Base-by-base conservation (phyloP, 2,329 filamentous ascomycete species). In the Aspergillus awamori region DNA sequence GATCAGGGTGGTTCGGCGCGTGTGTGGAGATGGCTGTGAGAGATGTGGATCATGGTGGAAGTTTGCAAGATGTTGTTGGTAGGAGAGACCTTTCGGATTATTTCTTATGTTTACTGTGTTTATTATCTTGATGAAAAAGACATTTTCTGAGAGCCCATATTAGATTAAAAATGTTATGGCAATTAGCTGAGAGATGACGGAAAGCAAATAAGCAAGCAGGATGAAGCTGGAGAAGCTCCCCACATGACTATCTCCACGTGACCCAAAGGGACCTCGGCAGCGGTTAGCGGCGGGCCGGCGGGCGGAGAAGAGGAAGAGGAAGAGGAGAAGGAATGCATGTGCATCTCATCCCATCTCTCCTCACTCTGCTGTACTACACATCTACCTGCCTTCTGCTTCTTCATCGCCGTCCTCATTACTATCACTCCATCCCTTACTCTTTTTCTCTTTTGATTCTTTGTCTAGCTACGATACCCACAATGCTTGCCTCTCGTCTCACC, bases 401-500 rank as follows among this genome's bases (percentile, higher is more conserved):
- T 36, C 26, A 5, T 26, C 26, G 1, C 26, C 26, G 6, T 26
- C 26, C 26, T 17, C 15, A 28, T 33, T 8, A 5, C 13, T 28
- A 33, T 20, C 48, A 17, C 4, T 26, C 43, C 43, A n/a, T 48
- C 20, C 43, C 20, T 47, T 24, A 2, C 43, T 22, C 22, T 8
- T 20, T 22, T 15, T 17, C 30, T 13, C 2, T 53, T 8, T 11
- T 13, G 10, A 10, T 38, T 11, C 49, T 17, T 7, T 20, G 20
- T 20, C 20, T 20, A 20, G n/a, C 15, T 20, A 41, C 39, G 15
- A 45, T 45, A 45, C 39, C 39, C 17, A 45, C 17, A 22, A 45
- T 49, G 63, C 68, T 61, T 71, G 71, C 53, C 64, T 75, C 13
- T 56, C 72, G 20, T 54, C 72, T 28, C 58, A 45, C 53, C 53